phyloP scores from a whole-genome alignment of 148 eudicot species.

The Vaccinium macrocarpon region DNA sequence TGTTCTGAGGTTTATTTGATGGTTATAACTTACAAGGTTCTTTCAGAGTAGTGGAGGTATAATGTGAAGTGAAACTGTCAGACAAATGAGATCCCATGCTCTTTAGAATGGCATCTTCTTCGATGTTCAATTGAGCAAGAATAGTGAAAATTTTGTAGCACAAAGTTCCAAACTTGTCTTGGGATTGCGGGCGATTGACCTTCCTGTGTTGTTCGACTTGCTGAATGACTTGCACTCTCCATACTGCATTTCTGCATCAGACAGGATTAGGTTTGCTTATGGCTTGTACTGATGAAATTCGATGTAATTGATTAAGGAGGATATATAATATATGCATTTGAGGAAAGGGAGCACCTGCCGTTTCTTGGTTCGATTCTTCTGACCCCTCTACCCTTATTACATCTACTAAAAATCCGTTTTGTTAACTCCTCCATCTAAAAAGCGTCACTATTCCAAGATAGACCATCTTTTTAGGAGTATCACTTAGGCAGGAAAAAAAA shows the following conservation, averaged over 20 bases:
- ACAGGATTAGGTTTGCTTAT: background rate
- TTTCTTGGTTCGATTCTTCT: background rate
- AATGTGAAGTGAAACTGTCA: background rate
- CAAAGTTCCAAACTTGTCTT: background rate
- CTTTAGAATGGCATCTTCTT: background rate
- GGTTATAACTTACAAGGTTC: background rate
- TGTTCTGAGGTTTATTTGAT: background rate
- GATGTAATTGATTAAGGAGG: background rate
- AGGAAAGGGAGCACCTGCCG: background rate
- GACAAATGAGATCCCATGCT: background rate
- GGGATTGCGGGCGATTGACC: background rate
- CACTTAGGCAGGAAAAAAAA: too few species aligned
- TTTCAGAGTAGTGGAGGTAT: background rate
- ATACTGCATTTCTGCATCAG: background rate
- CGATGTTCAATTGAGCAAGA: background rate
- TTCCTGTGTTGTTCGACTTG: background rate
- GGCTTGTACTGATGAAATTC: background rate
- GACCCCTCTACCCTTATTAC: too few species aligned
- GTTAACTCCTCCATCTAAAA: too few species aligned
- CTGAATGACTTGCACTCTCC: background rate
- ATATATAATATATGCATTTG: background rate
- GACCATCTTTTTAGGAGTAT: too few species aligned
- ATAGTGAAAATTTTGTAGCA: background rate
- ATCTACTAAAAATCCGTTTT: too few species aligned
- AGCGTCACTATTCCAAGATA: too few species aligned